Conservation (phyloP, 225 moss, liverwort and hornwort genomes). For the Takakia lepidozioides region DNA sequence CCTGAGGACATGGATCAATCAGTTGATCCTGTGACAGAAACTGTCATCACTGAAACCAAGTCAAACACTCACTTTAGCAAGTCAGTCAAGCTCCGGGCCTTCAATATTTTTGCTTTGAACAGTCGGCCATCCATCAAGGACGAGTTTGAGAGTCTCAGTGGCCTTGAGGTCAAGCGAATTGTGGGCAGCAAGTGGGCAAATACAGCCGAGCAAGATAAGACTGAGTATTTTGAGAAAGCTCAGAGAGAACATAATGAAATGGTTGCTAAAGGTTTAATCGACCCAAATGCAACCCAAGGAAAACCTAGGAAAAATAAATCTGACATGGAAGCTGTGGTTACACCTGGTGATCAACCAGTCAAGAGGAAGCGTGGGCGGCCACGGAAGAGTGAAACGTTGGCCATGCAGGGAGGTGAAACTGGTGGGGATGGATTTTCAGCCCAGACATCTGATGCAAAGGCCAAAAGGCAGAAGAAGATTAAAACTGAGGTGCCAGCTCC, state of each 20-base stretch:
- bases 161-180: too few relatives aligned
- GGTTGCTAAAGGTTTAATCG: conserved; percentile 2
- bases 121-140: too few relatives aligned
- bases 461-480: conserved; percentile 71
- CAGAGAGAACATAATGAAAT: conserved; percentile 5
- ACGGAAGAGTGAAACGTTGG: conserved; percentile 65
- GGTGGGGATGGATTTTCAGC: conserved; percentile 13
- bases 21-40: too few relatives aligned
- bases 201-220: too few relatives aligned
- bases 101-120: too few relatives aligned
- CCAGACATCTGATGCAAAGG: conserved; percentile 29
- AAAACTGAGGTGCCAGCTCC: conserved; percentile 28
- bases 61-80: too few relatives aligned
- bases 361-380: conserved; percentile 81
- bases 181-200: too few relatives aligned
- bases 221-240: too few relatives aligned
- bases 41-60: too few relatives aligned
- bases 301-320: conserved; percentile 18
- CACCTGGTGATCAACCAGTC: conserved; percentile 21
- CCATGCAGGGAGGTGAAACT: conserved; percentile 23
- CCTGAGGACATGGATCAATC: too few relatives aligned
- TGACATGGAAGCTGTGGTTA: conserved; percentile 55
- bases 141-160: too few relatives aligned
- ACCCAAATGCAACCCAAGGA: neutral
- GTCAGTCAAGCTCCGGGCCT: too few relatives aligned